Evolutionary conservation across 441 rosid genomes (phyloP).

Genomic region (Populus hybrid): DNA sequence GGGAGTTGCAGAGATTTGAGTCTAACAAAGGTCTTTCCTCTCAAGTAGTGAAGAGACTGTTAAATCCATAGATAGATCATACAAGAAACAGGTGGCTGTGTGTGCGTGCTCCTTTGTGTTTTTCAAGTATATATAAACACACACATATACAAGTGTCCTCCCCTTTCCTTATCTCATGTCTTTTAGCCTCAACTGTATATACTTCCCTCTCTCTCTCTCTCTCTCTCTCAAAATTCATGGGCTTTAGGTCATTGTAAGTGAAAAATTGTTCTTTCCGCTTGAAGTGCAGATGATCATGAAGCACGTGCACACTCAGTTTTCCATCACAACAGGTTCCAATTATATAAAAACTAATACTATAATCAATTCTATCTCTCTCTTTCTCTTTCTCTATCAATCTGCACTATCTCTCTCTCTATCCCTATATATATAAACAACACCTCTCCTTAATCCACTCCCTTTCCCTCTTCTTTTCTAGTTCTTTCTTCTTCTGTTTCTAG

Average conservation of each 20-base stretch:
- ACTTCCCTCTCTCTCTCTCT: slow-evolving; percentile 5
- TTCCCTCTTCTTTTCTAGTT: not conserved
- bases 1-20: slow-evolving; percentile 63
- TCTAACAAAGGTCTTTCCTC: slow-evolving; percentile 51
- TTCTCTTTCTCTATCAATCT: slow-evolving; percentile 31
- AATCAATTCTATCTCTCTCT: slow-evolving; percentile 29
- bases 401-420: slow-evolving; percentile 10
- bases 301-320: slow-evolving; percentile 71
- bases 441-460: slow-evolving; percentile 10
- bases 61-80: slow-evolving; percentile 32
- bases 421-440: slow-evolving; percentile 9
- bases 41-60: slow-evolving; percentile 21
- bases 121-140: not conserved
- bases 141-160: slow-evolving; percentile 19
- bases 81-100: too few relatives aligned
- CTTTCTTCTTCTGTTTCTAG: slow-evolving; percentile 5
- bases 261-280: slow-evolving; percentile 33
- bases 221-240: slow-evolving; percentile 18
- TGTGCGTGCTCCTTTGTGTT: not conserved
- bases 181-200: slow-evolving; percentile 16
- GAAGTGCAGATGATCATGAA: slow-evolving; percentile 62
- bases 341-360: slow-evolving; percentile 25
- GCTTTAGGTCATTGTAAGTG: slow-evolving; percentile 29
- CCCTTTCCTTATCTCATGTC: slow-evolving; percentile 8
- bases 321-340: slow-evolving; percentile 59